These are phyloP conservation scores for Miamiensis avidus DNA, from an alignment of 169 alveolate species.

Conservation along the genomic window DNA sequence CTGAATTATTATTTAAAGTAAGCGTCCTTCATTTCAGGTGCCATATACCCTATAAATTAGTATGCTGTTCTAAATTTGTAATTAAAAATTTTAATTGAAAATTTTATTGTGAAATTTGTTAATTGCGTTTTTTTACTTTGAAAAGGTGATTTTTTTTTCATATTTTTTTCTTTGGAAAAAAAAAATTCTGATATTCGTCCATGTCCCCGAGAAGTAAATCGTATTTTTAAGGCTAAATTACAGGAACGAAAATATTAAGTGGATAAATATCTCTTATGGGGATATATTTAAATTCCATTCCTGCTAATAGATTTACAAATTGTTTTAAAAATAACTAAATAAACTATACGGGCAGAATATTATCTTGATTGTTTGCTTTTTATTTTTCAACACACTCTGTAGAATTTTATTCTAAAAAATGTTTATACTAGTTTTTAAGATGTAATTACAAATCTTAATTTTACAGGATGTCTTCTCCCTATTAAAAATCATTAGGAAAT, in stretches of 20 bases:
- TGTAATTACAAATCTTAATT: no score
- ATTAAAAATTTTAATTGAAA: no score
- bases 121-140: background rate
- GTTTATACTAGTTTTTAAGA: no score
- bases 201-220: background rate
- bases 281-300: background rate
- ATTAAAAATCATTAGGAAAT: no score
- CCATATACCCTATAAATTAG: background rate
- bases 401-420: no score
- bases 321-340: no score
- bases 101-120: background rate
- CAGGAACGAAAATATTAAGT: background rate
- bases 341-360: no score
- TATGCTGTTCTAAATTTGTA: background rate
- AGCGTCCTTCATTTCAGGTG: background rate
- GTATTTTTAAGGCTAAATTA: no score
- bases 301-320: background rate
- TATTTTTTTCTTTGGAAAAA: background rate
- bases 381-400: no score
- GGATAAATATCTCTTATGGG: background rate
- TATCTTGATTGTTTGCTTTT: no score
- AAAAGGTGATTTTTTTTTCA: background rate
- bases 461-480: no score
- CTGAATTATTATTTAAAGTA: background rate
- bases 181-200: background rate